These are phyloP conservation scores for Apophysomyces trapeziformis DNA, from an alignment of 371 early-diverging fungal genomes.

Conservation along the genomic window DNA sequence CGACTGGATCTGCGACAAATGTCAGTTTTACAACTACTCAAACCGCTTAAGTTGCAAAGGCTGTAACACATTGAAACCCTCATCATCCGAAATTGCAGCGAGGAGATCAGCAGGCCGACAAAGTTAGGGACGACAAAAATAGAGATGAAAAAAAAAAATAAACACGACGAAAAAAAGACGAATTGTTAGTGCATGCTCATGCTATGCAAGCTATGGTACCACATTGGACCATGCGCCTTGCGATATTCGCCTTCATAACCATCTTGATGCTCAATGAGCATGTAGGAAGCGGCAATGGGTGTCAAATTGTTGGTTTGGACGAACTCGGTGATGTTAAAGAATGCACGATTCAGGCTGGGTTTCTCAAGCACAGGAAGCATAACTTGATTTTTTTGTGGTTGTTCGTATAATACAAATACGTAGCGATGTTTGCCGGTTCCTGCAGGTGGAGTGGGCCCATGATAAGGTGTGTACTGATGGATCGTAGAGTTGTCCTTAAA, in stretches of 20 bases:
- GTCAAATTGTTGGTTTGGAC: constrained; percentile 14
- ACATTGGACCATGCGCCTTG: background rate
- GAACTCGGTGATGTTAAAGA: constrained; percentile 20
- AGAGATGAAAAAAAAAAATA: background rate
- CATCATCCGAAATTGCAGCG: background rate
- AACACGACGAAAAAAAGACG: background rate
- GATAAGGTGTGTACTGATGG: constrained; percentile 35
- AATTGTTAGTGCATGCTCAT: background rate
- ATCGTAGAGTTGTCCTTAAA: constrained; percentile 20
- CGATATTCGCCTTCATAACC: constrained; percentile 8
- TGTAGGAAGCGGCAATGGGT: constrained; percentile 21
- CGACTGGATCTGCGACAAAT: constrained; percentile 12
- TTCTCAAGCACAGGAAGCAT: constrained; percentile 14
- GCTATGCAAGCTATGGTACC: background rate
- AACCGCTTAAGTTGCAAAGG: constrained; percentile 9
- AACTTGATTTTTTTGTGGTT: constrained; percentile 21
- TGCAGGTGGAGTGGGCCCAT: constrained; percentile 47
- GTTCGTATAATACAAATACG: constrained; percentile 53
- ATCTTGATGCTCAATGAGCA: constrained; percentile 13
- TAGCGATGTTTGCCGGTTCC: constrained; percentile 53
- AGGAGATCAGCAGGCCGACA: background rate
- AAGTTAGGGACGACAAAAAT: background rate
- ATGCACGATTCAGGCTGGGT: background rate
- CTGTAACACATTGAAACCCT: background rate
- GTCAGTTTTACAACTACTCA: constrained; percentile 11